phyloP scores from a whole-genome alignment of 208 protist species.

The Herpetomonas muscarum region DNA sequence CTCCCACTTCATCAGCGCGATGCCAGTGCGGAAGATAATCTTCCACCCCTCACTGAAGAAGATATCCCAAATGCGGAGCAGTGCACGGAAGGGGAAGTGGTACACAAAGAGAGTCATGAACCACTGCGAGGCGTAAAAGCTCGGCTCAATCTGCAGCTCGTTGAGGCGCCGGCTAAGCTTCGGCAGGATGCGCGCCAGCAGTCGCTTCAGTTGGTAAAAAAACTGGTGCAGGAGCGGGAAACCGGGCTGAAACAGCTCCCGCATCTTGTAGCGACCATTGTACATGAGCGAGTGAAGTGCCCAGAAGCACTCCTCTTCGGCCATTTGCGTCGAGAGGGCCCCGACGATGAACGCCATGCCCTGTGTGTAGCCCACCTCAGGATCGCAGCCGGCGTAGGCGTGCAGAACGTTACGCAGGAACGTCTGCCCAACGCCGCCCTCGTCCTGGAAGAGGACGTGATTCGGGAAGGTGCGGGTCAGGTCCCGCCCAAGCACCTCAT shows the following conservation, averaged over 20 bases:
- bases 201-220: slow-evolving; percentile 84
- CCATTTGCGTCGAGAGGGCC: slow-evolving; percentile 85
- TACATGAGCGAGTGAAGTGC: slow-evolving; percentile 87
- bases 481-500: slow-evolving; percentile 73
- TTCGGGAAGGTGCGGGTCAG: slow-evolving; percentile 85
- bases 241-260: slow-evolving; percentile 82
- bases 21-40: slow-evolving; percentile 87
- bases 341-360: slow-evolving; percentile 93
- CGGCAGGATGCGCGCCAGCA: slow-evolving; percentile 76
- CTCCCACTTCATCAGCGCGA: slow-evolving; percentile 89
- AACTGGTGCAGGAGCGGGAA: slow-evolving; percentile 89
- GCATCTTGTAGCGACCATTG: slow-evolving; percentile 73
- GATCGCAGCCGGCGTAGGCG: slow-evolving; percentile 87
- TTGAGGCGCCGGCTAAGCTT: slow-evolving; percentile 73
- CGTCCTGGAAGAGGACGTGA: slow-evolving; percentile 84
- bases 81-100: slow-evolving; percentile 80
- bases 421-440: slow-evolving; percentile 77
- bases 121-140: slow-evolving; percentile 92
- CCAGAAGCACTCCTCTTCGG: slow-evolving; percentile 92
- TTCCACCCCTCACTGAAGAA: slow-evolving; percentile 93
- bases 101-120: slow-evolving; percentile 92
- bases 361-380: slow-evolving; percentile 93
- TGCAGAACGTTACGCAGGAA: slow-evolving; percentile 87
- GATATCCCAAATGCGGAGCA: slow-evolving; percentile 92
- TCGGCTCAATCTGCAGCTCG: slow-evolving; percentile 61